Evolutionary conservation across 352 stramenopile species (phyloP).

Genomic region (Globisporangium rhizosaccharum): DNA sequence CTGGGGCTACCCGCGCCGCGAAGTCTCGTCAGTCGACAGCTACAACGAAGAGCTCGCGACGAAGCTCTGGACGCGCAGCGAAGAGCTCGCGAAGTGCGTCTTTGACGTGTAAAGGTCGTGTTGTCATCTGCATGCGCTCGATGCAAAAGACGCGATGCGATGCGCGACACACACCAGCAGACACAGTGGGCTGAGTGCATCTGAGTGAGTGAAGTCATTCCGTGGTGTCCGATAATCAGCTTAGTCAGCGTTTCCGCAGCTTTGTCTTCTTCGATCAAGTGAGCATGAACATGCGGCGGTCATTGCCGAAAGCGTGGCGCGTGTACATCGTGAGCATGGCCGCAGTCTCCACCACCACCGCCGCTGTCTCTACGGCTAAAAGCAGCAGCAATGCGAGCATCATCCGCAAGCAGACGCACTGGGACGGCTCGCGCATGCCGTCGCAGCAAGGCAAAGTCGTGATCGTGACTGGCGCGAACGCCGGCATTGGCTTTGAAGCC

Average conservation of each 20-base stretch:
- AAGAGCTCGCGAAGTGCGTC: conserved; percentile 9
- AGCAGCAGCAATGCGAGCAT: background rate
- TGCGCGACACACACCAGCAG: too few relatives aligned
- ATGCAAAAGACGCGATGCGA: too few relatives aligned
- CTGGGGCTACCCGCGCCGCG: conserved; percentile 14
- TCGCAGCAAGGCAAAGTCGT: conserved; percentile 48
- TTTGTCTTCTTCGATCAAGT: too few relatives aligned
- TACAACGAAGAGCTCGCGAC: conserved; percentile 9
- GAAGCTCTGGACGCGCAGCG: conserved; percentile 15
- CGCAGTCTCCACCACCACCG: background rate
- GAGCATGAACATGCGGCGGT: too few relatives aligned
- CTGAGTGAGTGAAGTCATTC: too few relatives aligned
- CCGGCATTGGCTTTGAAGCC: conserved; percentile 75
- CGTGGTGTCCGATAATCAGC: too few relatives aligned
- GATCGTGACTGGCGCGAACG: conserved; percentile 82
- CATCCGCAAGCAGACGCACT: background rate
- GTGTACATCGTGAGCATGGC: background rate
- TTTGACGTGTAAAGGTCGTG: conserved; percentile 21
- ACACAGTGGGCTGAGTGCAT: too few relatives aligned
- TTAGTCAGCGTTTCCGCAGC: too few relatives aligned
- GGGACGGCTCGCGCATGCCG: conserved; percentile 24
- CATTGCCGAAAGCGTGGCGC: too few relatives aligned
- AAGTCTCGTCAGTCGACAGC: conserved; percentile 11
- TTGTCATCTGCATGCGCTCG: too few relatives aligned
- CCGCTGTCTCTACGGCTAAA: too few relatives aligned